Base-by-base conservation (phyloP, 148 eudicot genomes). In the Rhododendron williamsianum region DNA sequence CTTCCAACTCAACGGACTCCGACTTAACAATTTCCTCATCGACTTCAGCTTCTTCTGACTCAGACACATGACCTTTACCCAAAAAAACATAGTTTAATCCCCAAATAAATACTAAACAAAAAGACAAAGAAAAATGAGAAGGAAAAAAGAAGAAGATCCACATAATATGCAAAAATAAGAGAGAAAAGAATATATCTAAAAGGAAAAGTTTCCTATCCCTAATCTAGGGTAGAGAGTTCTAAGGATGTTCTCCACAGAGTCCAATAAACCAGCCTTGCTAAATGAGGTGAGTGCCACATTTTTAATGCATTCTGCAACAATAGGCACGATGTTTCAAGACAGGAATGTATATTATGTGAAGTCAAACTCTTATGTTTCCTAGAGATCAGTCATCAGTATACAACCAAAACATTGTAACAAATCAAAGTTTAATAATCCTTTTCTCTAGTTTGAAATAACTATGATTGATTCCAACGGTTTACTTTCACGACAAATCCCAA, bases 21-120 rank as follows among this genome's bases (percentile, higher is more conserved):
- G 43, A 43, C 54, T 82, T 80, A 16, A 56, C 79, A 83, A 49
- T 6, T 65, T 92, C 93, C 76, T 84, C 78, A 33, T 46, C 45
- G 43, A 84, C 84, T 87, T 93, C 89, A 80, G 83, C 63, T 78
- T 87, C 92, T 56, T 87, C 92, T 56, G 81, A 69, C 63, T 87
- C 93, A 60, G 86, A 87, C 84, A 81, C 78, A 76, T 71, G 60
- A 82, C 85, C 92, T 89, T 76, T 56, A 84, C 78, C 81, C 76
- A 84, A 12, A 86, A 16, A 87, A 27, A 81, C 73, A 33, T 25
- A 18, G 41, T 27, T 71, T 33, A 83, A 85, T 56, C 36, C 78
- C 82, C 25, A 78, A 73, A 7, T 23, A 83, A 76, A 49, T 58
- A 33, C 76, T 18, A 21, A 60, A 76, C 46, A 16, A 4, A 67